Evolutionary conservation across 805 yeast species (phyloP), one percentile per base, ranked within the genome.

Genomic region (Starmerella lactis-condensi): DNA sequence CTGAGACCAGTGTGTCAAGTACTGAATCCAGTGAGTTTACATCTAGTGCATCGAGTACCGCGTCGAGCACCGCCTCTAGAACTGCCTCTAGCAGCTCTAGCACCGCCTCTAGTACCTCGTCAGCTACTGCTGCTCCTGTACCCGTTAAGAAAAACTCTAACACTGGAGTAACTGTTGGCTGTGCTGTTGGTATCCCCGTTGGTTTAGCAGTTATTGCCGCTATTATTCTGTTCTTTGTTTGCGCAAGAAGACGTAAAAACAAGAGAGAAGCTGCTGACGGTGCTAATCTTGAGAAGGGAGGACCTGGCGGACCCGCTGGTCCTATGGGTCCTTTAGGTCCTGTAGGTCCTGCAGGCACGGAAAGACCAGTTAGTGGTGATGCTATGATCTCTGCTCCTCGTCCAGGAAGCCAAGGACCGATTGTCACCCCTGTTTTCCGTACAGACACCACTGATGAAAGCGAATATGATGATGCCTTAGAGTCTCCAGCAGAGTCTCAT

Each of bases 101-200:
- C 3, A 32, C 54, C 11, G 35, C 53, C 8, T 24, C 27, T 8
- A 17, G 17, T 9, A 12, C 27, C 9, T 14, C 30, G 6, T 13
- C 30, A 12, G 23, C 48, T 8, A 34, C 44, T 10, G 27, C 43
- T 12, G 29, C 40, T 12, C 19, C 29, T 4, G 17, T 20, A 2
- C 20, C 21, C 9, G 15, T 12, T 2, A 31, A 32, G 25, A 32
- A 33, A 30, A 30, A 37, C 32, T 32, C 49, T 22, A 61, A 58
- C 31, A 73, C 66, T 41, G 65, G 67, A 2, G 58, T 78, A n/a
- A 93, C 93, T 0, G 76, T 85, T 47, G 93, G 83, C 1, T 64
- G 83, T 37, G 95, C 94, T 33, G 83, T 77, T n/a, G 78, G 75
- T 2, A 63, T 89, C 28, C 93, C 93, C 1, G 48, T 65, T 1